phyloP scores from a whole-genome alignment of 2,329 filamentous ascomycete species.

The Bipolaris victoriae region DNA sequence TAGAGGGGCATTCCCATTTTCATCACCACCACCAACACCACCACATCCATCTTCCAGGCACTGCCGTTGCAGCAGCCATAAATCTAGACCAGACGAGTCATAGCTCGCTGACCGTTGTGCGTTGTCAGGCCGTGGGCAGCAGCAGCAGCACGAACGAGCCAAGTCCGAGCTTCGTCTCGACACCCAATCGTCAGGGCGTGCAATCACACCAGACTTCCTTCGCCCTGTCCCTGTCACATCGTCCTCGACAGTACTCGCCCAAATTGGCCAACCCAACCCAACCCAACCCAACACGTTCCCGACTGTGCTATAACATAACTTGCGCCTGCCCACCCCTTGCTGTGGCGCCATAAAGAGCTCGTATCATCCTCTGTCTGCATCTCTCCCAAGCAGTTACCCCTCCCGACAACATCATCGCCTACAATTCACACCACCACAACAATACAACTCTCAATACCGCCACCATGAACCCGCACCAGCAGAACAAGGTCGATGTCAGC shows the following conservation, averaged over 20 bases:
- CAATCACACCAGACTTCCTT: slow-evolving; percentile 22
- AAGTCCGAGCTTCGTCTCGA: slow-evolving; percentile 31
- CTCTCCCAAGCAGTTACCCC: slow-evolving; percentile 18
- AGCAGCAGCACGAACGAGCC: slow-evolving; percentile 14
- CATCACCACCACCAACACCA: slow-evolving; percentile 15
- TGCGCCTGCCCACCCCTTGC: slow-evolving; percentile 27
- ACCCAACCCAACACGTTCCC: slow-evolving; percentile 24
- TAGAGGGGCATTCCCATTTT: slow-evolving; percentile 30
- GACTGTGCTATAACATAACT: slow-evolving; percentile 25
- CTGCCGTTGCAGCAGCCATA: slow-evolving; percentile 18
- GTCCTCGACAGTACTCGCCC: slow-evolving; percentile 28
- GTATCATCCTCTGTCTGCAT: slow-evolving; percentile 22
- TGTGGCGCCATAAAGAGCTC: slow-evolving; percentile 32
- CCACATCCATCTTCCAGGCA: slow-evolving; percentile 2
- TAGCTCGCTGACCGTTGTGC: slow-evolving; percentile 21
- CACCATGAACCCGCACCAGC: slow-evolving; percentile 91
- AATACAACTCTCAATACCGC: slow-evolving; percentile 19
- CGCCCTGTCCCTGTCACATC: slow-evolving; percentile 40
- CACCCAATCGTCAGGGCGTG: slow-evolving; percentile 40
- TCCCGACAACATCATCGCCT: slow-evolving; percentile 22
- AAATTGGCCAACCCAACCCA: slow-evolving; percentile 28
- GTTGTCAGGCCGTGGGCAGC: slow-evolving; percentile 40
- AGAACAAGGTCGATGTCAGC: slow-evolving; percentile 97
- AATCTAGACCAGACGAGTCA: slow-evolving; percentile 14
- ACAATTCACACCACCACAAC: slow-evolving; percentile 8